Evolutionary conservation across 116 monocot species (phyloP), one percentile per base, ranked within the genome.

Genomic region (Dioscorea cayenensis): DNA sequence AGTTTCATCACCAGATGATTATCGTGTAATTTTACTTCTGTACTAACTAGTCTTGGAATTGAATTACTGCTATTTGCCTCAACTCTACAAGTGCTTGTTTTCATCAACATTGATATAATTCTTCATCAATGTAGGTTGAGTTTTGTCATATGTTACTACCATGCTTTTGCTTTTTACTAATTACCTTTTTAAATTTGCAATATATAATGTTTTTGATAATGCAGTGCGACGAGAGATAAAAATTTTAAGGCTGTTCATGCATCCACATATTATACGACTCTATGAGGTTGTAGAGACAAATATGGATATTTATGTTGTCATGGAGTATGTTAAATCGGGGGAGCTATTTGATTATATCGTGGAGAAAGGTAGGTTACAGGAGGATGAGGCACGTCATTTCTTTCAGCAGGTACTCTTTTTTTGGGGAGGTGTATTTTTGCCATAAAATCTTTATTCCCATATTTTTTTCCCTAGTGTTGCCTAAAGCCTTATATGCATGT

Each of bases 291-390:
- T 85, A 67, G 84, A 80, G 72, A 81, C 77, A 16, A 67, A 67
- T 36, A n/a, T 68, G 27, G 81, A 78, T 59, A 81, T 85, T 14
- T 81, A 85, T 72, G 74, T 81, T n/a, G 84, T 85, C 20, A 85
- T 85, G 84, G 84, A 85, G 52, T 81, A 75, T 78, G 80, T 78
- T 16, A 75, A 80, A 22, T 78, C 77, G 13, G 84, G 84, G 8
- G 81, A 85, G 18, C 75, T 85, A 37, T 85, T 81, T 80, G 84
- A 85, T 60, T 81, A 85, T 55, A 81, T 85, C 48, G 81, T 81
- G 14, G 75, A 81, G 65, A 80, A 81, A 58, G 84, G 84, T n/a
- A 77, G 78, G 60, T 61, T 85, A 28, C 74, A 75, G 63, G 84
- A 85, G 64, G 78, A 81, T 51, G 84, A 85, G 51, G 84, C 84